phyloP scores from a whole-genome alignment of 1,284 basidiomycete species.

The Cutaneotrichosporon mucoides region DNA sequence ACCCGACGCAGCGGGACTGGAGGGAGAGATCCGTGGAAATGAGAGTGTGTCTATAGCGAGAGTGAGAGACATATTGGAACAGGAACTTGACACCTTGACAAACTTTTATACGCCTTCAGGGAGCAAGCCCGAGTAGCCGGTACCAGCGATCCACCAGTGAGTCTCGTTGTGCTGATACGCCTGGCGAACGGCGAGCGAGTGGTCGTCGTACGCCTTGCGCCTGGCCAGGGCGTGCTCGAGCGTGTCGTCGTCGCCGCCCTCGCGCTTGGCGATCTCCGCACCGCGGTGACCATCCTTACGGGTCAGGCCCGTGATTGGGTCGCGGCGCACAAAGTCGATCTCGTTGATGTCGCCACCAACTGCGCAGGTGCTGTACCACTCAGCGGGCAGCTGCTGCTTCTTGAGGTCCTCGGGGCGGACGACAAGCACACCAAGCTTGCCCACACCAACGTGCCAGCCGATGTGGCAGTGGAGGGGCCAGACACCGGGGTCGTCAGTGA shows the following conservation, averaged over 20 bases:
- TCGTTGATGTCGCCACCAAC: slow-evolving; percentile 8
- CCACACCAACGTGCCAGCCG: slow-evolving; percentile 25
- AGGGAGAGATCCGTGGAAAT: too few relatives aligned
- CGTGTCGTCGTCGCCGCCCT: not conserved
- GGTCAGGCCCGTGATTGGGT: not conserved
- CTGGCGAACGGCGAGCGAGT: not conserved
- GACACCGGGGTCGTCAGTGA: slow-evolving; percentile 26
- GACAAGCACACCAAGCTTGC: slow-evolving; percentile 18
- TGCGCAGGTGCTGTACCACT: slow-evolving; percentile 20
- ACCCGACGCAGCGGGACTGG: too few relatives aligned
- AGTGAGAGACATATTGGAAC: too few relatives aligned
- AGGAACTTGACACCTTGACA: too few relatives aligned
- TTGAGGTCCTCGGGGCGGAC: slow-evolving; percentile 21
- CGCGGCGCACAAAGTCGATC: slow-evolving; percentile 15
- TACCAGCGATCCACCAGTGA: not conserved
- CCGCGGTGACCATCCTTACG: not conserved
- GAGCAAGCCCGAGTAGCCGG: not conserved
- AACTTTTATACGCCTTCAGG: not conserved
- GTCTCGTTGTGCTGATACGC: not conserved
- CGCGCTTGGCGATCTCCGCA: not conserved
- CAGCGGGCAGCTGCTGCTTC: slow-evolving; percentile 7
- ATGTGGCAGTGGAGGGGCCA: slow-evolving; percentile 32
- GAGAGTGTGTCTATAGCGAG: too few relatives aligned
- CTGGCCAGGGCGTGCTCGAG: too few relatives aligned
- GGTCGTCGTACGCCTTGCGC: too few relatives aligned